Evolutionary conservation across 441 rosid genomes (phyloP).

Genomic region (Bocquillonia castaneifolia): DNA sequence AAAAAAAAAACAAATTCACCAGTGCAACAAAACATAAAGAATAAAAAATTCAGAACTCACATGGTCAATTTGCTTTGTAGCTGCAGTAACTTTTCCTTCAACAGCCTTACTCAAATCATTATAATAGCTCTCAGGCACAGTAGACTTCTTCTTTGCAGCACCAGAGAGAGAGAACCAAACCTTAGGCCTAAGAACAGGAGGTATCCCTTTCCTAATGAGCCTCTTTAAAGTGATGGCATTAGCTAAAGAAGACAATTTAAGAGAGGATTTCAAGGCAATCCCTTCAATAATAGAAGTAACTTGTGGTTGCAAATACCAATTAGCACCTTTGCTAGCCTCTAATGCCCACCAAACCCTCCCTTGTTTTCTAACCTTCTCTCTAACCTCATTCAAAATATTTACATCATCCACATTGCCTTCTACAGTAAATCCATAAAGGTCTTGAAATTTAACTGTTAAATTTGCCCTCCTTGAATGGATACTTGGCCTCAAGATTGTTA

Average conservation of each 20-base stretch:
- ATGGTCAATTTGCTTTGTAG: slow-evolving; percentile 91
- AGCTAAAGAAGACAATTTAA: slow-evolving; percentile 64
- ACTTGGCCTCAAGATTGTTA: slow-evolving; percentile 79
- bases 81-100: slow-evolving; percentile 86
- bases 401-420: slow-evolving; percentile 99
- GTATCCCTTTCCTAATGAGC: slow-evolving; percentile 91
- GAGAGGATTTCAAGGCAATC: slow-evolving; percentile 74
- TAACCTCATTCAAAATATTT: slow-evolving; percentile 81
- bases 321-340: slow-evolving; percentile 97
- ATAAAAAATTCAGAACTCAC: slow-evolving; percentile 45
- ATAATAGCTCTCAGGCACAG: slow-evolving; percentile 94
- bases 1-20: not conserved
- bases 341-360: slow-evolving; percentile 97
- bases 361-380: slow-evolving; percentile 92
- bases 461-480: slow-evolving; percentile 91
- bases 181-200: slow-evolving; percentile 90
- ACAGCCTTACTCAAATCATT: slow-evolving; percentile 81
- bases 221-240: slow-evolving; percentile 82
- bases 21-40: not conserved
- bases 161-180: slow-evolving; percentile 98
- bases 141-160: slow-evolving; percentile 97
- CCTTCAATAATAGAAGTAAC: slow-evolving; percentile 55
- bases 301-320: slow-evolving; percentile 89
- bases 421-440: slow-evolving; percentile 84
- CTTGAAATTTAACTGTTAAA: slow-evolving; percentile 82